Base-by-base conservation (phyloP, 768 basidiomycete genomes). In the Termitomyces sp. region DNA sequence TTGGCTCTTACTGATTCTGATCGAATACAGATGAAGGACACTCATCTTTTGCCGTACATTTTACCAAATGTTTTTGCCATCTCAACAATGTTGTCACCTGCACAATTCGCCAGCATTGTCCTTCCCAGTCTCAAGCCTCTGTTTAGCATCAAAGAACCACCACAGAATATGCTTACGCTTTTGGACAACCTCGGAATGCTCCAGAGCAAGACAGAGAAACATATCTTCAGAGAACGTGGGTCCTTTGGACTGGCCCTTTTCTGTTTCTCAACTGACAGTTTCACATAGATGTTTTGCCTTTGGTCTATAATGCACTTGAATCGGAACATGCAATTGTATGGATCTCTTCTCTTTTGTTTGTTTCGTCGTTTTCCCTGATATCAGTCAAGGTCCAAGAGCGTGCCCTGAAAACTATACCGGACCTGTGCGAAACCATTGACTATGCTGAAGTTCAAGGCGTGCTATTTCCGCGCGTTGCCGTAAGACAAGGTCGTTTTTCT, bases 51-150 rank as follows among this genome's bases (percentile, higher is more conserved):
- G 55, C 97, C 97, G 11, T 95, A 96, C 71, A 90, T 99, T 60
- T 76, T 99, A 10, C 97, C 97, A 7, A 97, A 97, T 70, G 90
- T 98, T 14, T 96, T 99, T 67, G 80, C 82, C 48, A 98, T 99
- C 56, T 85, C 93, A 21, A 83, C 79, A 57, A 78, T 85, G 23
- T 74, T 98, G 49, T 83, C 89, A 6, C 80, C 91, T 5, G 66
- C 78, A 14, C 93, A 95, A 65, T 99, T 99, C 66, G 86, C 87
- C 0, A 75, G 77, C 17, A 75, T 81, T 53, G 94, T 98, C 3
- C 75, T 98, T 4, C 93, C 94, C 1, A 89, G 86, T 63, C 77
- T 98, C 37, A 94, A 89, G 65, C 96, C 95, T 0, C 71, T 99
- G 17, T 99, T 99, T 61, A 78, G 75, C 0, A 75, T 98, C 66